These are phyloP conservation scores for Lizonia empirigonia DNA, from an alignment of 2,329 filamentous ascomycete genomes.

Conservation along the genomic window DNA sequence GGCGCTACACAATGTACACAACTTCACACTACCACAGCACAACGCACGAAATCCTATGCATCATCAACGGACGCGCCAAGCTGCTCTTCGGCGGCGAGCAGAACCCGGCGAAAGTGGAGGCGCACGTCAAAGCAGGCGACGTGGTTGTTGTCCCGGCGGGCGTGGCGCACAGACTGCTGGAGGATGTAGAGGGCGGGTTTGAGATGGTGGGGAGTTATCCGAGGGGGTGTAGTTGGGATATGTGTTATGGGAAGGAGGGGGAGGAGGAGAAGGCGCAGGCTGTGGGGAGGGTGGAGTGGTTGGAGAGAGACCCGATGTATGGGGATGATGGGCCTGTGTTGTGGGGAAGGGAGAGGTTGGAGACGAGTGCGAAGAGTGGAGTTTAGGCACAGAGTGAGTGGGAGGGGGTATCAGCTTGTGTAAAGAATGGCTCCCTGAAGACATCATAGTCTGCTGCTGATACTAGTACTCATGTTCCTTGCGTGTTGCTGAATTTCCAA, in stretches of 20 bases:
- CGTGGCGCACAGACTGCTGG: slow-evolving; percentile 66
- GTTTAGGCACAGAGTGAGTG: not conserved
- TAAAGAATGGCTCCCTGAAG: too few species aligned
- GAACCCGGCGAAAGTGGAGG: slow-evolving; percentile 63
- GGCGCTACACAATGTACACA: slow-evolving; percentile 72
- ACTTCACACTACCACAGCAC: slow-evolving; percentile 71
- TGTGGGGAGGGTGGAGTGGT: slow-evolving; percentile 62
- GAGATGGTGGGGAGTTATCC: slow-evolving; percentile 73
- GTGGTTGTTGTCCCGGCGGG: slow-evolving; percentile 70
- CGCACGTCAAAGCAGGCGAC: slow-evolving; percentile 63
- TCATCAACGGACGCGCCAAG: slow-evolving; percentile 62
- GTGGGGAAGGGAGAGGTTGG: slow-evolving; percentile 30
- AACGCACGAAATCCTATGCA: slow-evolving; percentile 68
- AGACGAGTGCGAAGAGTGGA: slow-evolving; percentile 2
- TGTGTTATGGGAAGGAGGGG: slow-evolving; percentile 67
- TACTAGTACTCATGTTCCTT: too few species aligned
- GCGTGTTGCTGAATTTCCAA: too few species aligned
- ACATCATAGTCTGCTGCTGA: too few species aligned
- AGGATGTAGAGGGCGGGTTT: slow-evolving; percentile 63
- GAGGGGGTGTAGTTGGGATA: slow-evolving; percentile 65
- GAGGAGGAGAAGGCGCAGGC: slow-evolving; percentile 60
- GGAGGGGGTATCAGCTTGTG: not conserved
- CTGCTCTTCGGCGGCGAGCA: slow-evolving; percentile 71
- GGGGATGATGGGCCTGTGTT: slow-evolving; percentile 33
- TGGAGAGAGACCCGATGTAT: slow-evolving; percentile 62